Evolutionary conservation across 169 alveolate genomes (phyloP).

Genomic region (Amoebophrya sp.): DNA sequence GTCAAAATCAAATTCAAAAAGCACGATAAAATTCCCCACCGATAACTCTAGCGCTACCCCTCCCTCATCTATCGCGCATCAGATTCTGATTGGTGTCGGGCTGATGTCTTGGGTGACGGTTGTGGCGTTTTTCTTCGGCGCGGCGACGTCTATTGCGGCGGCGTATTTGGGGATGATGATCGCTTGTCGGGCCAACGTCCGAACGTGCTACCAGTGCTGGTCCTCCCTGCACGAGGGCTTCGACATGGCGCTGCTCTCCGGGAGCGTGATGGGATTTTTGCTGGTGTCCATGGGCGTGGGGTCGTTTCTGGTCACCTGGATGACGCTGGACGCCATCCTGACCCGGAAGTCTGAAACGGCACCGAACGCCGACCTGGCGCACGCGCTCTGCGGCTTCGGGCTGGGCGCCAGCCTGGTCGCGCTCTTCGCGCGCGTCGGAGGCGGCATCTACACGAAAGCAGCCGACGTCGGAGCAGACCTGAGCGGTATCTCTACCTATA

Average conservation of each 20-base stretch:
- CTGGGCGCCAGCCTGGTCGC: slow-evolving; percentile 70
- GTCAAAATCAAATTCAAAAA: too few species aligned
- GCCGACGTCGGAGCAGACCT: slow-evolving; percentile 78
- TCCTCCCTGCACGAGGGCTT: slow-evolving; percentile 50
- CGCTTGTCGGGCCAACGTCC: slow-evolving; percentile 54
- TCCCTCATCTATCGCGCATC: too few species aligned
- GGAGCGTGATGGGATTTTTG: slow-evolving; percentile 61
- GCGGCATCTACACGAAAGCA: slow-evolving; percentile 75
- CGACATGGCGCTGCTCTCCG: slow-evolving; percentile 54
- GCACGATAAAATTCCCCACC: too few species aligned
- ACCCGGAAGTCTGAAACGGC: slow-evolving; percentile 5
- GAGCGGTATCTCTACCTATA: too few species aligned
- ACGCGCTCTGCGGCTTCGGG: too few species aligned
- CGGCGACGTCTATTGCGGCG: slow-evolving; percentile 52
- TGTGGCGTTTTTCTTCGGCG: background rate
- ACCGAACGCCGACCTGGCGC: slow-evolving; percentile 43
- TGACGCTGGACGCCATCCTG: slow-evolving; percentile 29
- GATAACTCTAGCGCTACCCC: too few species aligned
- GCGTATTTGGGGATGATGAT: slow-evolving; percentile 70
- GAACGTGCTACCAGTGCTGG: slow-evolving; percentile 62
- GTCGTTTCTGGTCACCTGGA: slow-evolving; percentile 38
- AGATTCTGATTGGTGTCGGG: background rate
- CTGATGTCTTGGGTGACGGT: background rate
- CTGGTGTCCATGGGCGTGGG: slow-evolving; percentile 52
- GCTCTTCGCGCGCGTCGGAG: slow-evolving; percentile 71